These are phyloP conservation scores for Lithospermum erythrorhizon DNA, from an alignment of 257 asterid genomes.

Conservation along the genomic window DNA sequence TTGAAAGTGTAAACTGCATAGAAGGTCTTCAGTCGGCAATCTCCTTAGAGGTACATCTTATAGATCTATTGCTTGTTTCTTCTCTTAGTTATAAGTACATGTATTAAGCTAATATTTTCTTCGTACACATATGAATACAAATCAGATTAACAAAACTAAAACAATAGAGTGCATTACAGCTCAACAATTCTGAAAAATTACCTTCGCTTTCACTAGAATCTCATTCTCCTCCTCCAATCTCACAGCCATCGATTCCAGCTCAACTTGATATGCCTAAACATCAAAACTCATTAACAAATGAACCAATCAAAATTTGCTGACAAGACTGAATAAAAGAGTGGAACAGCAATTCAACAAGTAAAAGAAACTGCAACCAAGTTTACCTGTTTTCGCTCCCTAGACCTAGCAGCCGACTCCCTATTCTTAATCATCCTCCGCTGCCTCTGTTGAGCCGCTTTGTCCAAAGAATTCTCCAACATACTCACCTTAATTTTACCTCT, in stretches of 20 bases:
- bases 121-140: not conserved
- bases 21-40: no score
- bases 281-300: not conserved
- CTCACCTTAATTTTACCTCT: slow-evolving; percentile 43
- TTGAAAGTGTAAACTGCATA: not conserved
- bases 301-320: not conserved
- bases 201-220: slow-evolving; percentile 62
- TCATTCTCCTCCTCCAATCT: slow-evolving; percentile 79
- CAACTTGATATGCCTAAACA: slow-evolving; percentile 64
- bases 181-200: slow-evolving; percentile 8
- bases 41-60: not conserved
- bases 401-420: slow-evolving; percentile 96
- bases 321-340: slow-evolving; percentile 1
- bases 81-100: no score
- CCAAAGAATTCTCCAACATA: slow-evolving; percentile 65
- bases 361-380: not conserved
- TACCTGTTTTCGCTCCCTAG: slow-evolving; percentile 98
- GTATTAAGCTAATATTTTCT: no score
- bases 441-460: slow-evolving; percentile 45
- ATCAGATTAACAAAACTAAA: not conserved
- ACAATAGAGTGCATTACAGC: not conserved
- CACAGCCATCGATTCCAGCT: slow-evolving; percentile 74
- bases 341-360: not conserved
- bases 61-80: no score
- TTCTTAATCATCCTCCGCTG: slow-evolving; percentile 94